phyloP scores from a whole-genome alignment of 2,329 filamentous ascomycete species.

The Elsinoe perseae region DNA sequence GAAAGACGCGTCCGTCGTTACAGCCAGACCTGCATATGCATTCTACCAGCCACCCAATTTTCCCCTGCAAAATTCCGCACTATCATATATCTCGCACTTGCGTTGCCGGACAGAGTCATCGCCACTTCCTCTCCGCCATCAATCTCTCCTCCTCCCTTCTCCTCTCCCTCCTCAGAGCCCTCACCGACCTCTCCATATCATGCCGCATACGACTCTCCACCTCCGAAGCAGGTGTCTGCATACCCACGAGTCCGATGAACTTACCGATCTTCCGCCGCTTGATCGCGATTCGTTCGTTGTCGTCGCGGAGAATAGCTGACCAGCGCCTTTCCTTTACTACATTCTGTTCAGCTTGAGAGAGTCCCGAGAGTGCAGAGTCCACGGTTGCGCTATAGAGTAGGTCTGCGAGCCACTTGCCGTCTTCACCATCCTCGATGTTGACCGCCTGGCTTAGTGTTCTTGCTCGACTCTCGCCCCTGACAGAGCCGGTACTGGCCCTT shows the following conservation, averaged over 20 bases:
- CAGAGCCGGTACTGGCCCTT: not conserved
- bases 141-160: conserved; percentile 29
- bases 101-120: not conserved
- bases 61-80: not conserved
- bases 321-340: not conserved
- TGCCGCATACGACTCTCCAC: conserved; percentile 35
- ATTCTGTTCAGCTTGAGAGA: not conserved
- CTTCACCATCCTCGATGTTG: not conserved
- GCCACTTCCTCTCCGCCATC: conserved; percentile 26
- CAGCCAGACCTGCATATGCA: too few species aligned
- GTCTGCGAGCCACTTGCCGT: not conserved
- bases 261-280: conserved; percentile 65
- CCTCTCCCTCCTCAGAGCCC: conserved; percentile 27
- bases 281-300: conserved; percentile 35
- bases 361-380: not conserved
- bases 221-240: conserved; percentile 46
- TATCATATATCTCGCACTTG: too few species aligned
- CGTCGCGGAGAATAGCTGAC: conserved; percentile 15
- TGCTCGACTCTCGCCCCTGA: not conserved
- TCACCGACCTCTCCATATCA: conserved; percentile 28
- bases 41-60: too few species aligned
- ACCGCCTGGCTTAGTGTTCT: not conserved
- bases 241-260: conserved; percentile 64
- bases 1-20: too few species aligned
- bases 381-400: not conserved